These are phyloP conservation scores for Raffaelea albimanens DNA, from an alignment of 2,329 filamentous ascomycete species.

Conservation along the genomic window DNA sequence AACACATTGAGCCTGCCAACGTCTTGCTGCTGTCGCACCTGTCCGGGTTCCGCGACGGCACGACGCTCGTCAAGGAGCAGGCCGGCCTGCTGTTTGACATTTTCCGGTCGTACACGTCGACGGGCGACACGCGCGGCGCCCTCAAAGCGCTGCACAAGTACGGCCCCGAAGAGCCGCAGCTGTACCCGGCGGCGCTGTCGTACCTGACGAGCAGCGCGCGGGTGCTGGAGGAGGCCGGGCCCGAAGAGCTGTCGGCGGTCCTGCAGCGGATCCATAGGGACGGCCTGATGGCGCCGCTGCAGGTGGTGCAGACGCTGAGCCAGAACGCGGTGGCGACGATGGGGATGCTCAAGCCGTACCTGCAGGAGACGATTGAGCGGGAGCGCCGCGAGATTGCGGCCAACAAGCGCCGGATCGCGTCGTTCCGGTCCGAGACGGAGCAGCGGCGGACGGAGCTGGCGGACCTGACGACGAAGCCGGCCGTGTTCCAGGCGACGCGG, in stretches of 20 bases:
- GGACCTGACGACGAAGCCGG: slow-evolving; percentile 68
- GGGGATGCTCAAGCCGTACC: slow-evolving; percentile 92
- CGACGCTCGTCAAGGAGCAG: slow-evolving; percentile 86
- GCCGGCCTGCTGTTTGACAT: slow-evolving; percentile 89
- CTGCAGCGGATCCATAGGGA: slow-evolving; percentile 82
- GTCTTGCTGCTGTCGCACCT: slow-evolving; percentile 87
- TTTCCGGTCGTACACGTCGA: slow-evolving; percentile 89
- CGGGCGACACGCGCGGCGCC: slow-evolving; percentile 82
- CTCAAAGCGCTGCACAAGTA: slow-evolving; percentile 88
- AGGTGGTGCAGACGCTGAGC: slow-evolving; percentile 88
- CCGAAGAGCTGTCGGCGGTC: slow-evolving; percentile 69
- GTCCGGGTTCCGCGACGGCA: slow-evolving; percentile 82
- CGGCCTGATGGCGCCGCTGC: slow-evolving; percentile 86
- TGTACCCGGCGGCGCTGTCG: slow-evolving; percentile 84
- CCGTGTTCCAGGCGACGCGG: slow-evolving; percentile 81
- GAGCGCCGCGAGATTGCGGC: slow-evolving; percentile 75
- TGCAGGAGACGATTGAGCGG: slow-evolving; percentile 77
- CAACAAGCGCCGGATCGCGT: slow-evolving; percentile 73
- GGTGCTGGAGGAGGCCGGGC: slow-evolving; percentile 75
- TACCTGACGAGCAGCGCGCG: slow-evolving; percentile 83
- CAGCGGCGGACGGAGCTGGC: slow-evolving; percentile 69
- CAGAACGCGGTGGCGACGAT: slow-evolving; percentile 71
- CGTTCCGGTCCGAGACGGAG: slow-evolving; percentile 76
- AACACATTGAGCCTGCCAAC: slow-evolving; percentile 88
- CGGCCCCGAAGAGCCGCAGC: slow-evolving; percentile 77